These are phyloP conservation scores for Silene noctiflora DNA, from an alignment of 179 eudicot genomes.

Conservation along the genomic window DNA sequence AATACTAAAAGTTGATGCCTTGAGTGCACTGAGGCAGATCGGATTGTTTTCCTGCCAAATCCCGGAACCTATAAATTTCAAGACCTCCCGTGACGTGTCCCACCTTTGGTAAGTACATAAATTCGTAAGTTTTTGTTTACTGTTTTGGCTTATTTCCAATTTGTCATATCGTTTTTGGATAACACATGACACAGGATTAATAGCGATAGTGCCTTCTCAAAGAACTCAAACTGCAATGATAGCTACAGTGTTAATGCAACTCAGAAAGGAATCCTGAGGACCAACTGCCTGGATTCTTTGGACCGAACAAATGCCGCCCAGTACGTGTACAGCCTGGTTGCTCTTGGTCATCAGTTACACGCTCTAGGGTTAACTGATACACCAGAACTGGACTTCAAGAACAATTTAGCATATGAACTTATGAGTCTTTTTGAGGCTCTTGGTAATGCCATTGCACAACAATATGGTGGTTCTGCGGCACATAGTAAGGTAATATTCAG, in stretches of 20 bases:
- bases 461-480: conserved; percentile 86
- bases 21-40: conserved; percentile 45
- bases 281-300: conserved; percentile 80
- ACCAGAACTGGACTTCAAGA: conserved; percentile 38
- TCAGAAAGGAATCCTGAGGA: conserved; percentile 68
- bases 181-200: conserved; percentile 25
- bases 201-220: background rate
- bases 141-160: background rate
- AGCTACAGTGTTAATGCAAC: background rate
- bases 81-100: conserved; percentile 24
- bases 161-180: background rate
- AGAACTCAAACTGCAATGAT: background rate
- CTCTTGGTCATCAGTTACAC: conserved; percentile 69
- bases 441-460: conserved; percentile 71
- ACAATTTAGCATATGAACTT: conserved; percentile 49
- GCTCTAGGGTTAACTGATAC: conserved; percentile 43
- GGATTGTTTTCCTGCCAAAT: conserved; percentile 54
- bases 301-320: conserved; percentile 88
- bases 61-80: conserved; percentile 30
- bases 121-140: background rate
- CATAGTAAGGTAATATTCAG: conserved; percentile 61
- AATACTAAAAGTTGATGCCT: conserved; percentile 41
- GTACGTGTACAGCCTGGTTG: conserved; percentile 60
- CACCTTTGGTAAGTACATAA: conserved; percentile 20
- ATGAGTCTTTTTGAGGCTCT: conserved; percentile 66